These are phyloP conservation scores for Rubia peregrina DNA, from an alignment of 305 asterid genomes.

Conservation along the genomic window DNA sequence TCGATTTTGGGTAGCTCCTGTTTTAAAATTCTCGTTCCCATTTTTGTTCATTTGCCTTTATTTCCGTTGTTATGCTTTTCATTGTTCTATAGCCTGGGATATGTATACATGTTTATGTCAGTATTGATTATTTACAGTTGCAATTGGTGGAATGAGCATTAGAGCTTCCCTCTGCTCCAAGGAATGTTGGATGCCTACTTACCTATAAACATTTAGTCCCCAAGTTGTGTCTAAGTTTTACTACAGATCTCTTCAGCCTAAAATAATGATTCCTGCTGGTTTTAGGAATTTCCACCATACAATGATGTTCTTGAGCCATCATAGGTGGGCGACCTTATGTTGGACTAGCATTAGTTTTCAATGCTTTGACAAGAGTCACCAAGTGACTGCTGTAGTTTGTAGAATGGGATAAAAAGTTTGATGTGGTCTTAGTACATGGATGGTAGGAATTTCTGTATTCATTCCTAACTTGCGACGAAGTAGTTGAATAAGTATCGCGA, in stretches of 20 bases:
- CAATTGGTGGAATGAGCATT: neutral
- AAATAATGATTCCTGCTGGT: neutral
- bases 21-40: conserved; percentile 6
- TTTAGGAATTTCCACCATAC: neutral
- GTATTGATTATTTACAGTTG: no score
- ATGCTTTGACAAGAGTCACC: neutral
- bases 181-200: neutral
- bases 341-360: neutral
- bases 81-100: neutral
- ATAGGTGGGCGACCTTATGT: neutral
- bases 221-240: neutral
- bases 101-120: neutral
- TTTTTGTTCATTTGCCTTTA: neutral
- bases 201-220: neutral
- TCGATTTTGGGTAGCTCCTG: conserved; percentile 74
- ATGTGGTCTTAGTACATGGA: neutral
- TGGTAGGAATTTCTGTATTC: neutral
- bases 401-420: neutral
- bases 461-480: neutral
- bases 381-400: neutral
- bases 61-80: neutral
- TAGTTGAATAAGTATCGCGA: neutral
- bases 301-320: neutral
- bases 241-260: no score
- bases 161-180: neutral